Evolutionary conservation across 2,329 filamentous ascomycete genomes (phyloP).

Genomic region (Venturia asperata): DNA sequence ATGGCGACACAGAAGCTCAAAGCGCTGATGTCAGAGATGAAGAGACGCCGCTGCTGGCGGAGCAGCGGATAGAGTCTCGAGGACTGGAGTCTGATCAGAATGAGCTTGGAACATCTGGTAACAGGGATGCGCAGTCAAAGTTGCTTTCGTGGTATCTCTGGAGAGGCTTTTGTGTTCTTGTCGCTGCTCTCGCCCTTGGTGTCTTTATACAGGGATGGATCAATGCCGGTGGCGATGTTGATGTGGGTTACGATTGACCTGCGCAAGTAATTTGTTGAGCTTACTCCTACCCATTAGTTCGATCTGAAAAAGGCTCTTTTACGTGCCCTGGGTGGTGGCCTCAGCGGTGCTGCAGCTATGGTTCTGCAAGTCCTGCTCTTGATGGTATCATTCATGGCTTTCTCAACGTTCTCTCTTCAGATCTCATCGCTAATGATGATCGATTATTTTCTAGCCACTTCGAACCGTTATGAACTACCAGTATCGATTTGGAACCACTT

Average conservation of each 20-base stretch:
- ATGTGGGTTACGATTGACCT: not conserved
- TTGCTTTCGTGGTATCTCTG: not conserved
- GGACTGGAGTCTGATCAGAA: not conserved
- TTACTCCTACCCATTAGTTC: not conserved
- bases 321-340: not conserved
- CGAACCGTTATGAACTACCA: not conserved
- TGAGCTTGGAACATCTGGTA: not conserved
- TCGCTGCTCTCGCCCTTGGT: not conserved
- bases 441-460: not conserved
- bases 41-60: not conserved
- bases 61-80: not conserved
- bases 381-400: not conserved
- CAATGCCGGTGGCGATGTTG: not conserved
- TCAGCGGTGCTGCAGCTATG: not conserved
- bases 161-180: not conserved
- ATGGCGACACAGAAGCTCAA: not conserved
- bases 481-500: conserved; percentile 3
- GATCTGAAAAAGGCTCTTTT: not conserved
- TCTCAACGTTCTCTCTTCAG: not conserved
- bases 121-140: not conserved
- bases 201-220: not conserved
- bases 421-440: not conserved
- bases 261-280: not conserved
- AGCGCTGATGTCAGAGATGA: not conserved
- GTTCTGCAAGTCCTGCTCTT: not conserved